Base-by-base conservation (phyloP, 306 rosid species). In the Acacia melanoxylon region DNA sequence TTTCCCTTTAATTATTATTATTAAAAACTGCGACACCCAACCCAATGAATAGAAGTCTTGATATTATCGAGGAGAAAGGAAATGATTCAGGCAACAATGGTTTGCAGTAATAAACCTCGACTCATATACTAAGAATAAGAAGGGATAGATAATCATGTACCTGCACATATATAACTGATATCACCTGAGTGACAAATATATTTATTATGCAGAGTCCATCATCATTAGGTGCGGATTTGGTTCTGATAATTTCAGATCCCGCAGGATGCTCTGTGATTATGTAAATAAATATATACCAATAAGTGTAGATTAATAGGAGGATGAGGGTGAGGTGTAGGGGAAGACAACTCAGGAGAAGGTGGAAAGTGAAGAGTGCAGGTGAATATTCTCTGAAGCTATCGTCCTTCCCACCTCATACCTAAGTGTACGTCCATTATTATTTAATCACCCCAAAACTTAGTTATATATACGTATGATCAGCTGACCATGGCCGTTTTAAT, bases 21-120 rank as follows among this genome's bases (percentile, higher is more conserved):
- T 54, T 59, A 10, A 62, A 80, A 44, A 42, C 17, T 5, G 25
- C 35, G 49, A n/a, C 74, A 7, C 24, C 40, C 44, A 6, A 7
- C 24, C 40, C 44, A 6, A 41, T 33, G 44, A 22, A 37, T 6
- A 74, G 31, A 20, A 8, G 67, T 42, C 74, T 73, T 73, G 27
- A 63, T 22, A 48, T 73, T 81, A 63, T 74, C 67, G 58, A 35
- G 59, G 74, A 74, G 20, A 46, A 33, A 27, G 37, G 31, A 44
- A 20, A 72, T 46, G 66, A 67, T 54, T 46, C 48, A 22, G 67
- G 42, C 61, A 63, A 73, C 70, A 46, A 81, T 46, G 62, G 79
- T 6, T 61, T 72, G 27, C 37, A 59, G 78, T 1, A 70, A 42
- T 17, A 63, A 27, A 29, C 69, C 41, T 15, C 10, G 8, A 29